phyloP scores from a whole-genome alignment of 2,329 filamentous ascomycete genomes.

The Sporothrix humicola region DNA sequence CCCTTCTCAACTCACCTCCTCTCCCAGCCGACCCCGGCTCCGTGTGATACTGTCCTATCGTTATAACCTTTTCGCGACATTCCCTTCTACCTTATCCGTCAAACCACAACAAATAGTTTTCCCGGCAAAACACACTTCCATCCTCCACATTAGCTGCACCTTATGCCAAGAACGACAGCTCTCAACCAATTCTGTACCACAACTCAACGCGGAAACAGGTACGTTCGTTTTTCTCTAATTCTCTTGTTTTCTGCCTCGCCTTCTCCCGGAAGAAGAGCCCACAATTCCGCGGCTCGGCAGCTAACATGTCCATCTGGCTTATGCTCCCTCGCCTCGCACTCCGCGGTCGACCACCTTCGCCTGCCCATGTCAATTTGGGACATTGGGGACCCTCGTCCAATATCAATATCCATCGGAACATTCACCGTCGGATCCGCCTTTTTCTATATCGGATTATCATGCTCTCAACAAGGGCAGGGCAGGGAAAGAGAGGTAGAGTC shows the following conservation, averaged over 20 bases:
- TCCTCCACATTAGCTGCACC: neutral
- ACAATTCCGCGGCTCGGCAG: slow-evolving; percentile 28
- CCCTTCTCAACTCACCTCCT: slow-evolving; percentile 30
- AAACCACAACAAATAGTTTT: neutral
- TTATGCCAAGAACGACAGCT: slow-evolving; percentile 1
- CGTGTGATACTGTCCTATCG: neutral
- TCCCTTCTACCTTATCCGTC: neutral
- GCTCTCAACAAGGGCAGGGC: neutral
- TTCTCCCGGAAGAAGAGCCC: slow-evolving; percentile 6
- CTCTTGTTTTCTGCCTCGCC: too few relatives aligned
- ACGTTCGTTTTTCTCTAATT: neutral
- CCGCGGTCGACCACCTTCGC: neutral
- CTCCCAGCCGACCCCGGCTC: neutral
- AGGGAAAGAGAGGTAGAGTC: too few relatives aligned
- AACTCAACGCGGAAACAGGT: neutral
- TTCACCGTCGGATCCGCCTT: slow-evolving; percentile 25
- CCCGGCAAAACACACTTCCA: slow-evolving; percentile 5
- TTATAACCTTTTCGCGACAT: neutral
- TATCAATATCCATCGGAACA: slow-evolving; percentile 26
- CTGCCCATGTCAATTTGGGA: neutral
- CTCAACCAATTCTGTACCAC: neutral
- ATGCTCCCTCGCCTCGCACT: neutral
- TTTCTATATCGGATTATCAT: neutral
- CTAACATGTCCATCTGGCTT: neutral
- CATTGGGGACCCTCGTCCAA: neutral